These are phyloP conservation scores for Cryptococcus hybrid DNA, from an alignment of 1,284 basidiomycete genomes.

Conservation along the genomic window DNA sequence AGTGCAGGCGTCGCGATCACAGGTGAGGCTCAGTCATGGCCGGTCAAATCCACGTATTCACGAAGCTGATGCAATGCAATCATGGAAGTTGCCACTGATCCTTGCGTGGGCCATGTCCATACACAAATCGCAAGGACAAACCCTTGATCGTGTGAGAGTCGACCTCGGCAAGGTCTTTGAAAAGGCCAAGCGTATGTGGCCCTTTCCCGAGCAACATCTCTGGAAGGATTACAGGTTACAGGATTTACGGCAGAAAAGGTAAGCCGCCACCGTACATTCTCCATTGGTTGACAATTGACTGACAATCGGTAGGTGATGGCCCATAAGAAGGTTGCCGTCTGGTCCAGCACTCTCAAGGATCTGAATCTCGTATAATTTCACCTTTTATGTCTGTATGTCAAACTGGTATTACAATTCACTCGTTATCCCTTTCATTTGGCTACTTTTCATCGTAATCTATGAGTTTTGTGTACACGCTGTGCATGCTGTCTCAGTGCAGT, in stretches of 20 bases:
- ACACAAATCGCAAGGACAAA: conserved; percentile 92
- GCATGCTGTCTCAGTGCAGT: too few species aligned
- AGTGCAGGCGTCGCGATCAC: conserved; percentile 67
- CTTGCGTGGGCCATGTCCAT: conserved; percentile 94
- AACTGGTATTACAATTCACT: too few species aligned
- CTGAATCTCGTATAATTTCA: conserved; percentile 12
- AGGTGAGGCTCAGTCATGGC: conserved; percentile 54
- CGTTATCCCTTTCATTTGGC: background rate
- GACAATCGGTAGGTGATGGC: conserved; percentile 48
- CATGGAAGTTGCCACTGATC: conserved; percentile 66
- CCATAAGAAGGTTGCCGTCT: conserved; percentile 54
- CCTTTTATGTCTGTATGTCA: too few species aligned
- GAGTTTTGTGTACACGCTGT: too few species aligned
- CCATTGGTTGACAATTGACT: too few species aligned
- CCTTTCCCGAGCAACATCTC: conserved; percentile 40
- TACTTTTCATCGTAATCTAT: background rate
- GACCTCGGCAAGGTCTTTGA: conserved; percentile 62
- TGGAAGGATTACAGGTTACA: conserved; percentile 78
- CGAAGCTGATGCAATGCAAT: conserved; percentile 18
- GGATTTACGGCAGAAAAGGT: conserved; percentile 82
- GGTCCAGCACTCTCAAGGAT: conserved; percentile 30
- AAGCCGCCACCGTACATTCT: conserved; percentile 19
- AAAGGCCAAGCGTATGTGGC: conserved; percentile 91
- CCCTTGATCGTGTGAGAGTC: conserved; percentile 49
- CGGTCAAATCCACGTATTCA: background rate